Evolutionary conservation across 1,284 basidiomycete genomes (phyloP).

Genomic region (Cutaneotrichosporon arboriforme): DNA sequence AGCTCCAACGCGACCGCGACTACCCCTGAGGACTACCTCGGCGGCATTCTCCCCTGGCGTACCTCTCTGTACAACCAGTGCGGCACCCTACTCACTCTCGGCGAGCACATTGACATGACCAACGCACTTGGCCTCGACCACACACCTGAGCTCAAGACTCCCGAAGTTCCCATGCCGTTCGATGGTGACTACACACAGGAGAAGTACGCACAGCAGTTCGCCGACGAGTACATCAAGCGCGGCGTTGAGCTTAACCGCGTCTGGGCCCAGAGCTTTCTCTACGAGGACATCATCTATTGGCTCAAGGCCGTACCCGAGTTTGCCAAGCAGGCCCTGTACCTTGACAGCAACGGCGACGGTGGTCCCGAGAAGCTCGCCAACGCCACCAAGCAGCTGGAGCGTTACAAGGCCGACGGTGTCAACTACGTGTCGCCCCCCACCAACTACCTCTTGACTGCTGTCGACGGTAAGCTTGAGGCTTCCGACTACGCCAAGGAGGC

Average conservation of each 20-base stretch:
- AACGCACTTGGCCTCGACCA: conserved; percentile 17
- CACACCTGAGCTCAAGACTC: conserved; percentile 21
- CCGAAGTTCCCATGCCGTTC: conserved; percentile 17
- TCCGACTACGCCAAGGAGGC: conserved; percentile 17
- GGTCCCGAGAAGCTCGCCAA: not conserved
- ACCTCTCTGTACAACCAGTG: conserved; percentile 18
- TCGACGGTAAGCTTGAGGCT: conserved; percentile 15
- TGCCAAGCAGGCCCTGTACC: conserved; percentile 16
- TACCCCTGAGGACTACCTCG: conserved; percentile 14
- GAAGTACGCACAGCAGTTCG: conserved; percentile 15
- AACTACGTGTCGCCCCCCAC: conserved; percentile 15
- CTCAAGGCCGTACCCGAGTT: conserved; percentile 15
- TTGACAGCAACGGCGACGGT: conserved; percentile 13
- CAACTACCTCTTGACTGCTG: conserved; percentile 11
- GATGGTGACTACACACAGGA: conserved; percentile 21
- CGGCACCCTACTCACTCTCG: conserved; percentile 14
- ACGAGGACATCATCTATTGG: conserved; percentile 19
- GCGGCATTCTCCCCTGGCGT: conserved; percentile 10
- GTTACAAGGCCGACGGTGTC: conserved; percentile 14
- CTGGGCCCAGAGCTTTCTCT: conserved; percentile 21
- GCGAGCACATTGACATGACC: conserved; percentile 17
- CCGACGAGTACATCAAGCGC: conserved; percentile 12
- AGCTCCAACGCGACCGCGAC: conserved; percentile 11
- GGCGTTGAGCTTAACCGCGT: conserved; percentile 9
- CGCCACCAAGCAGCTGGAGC: conserved; percentile 4